Conservation (phyloP, 2,329 filamentous ascomycete species). For the Lachnellula occidentalis region DNA sequence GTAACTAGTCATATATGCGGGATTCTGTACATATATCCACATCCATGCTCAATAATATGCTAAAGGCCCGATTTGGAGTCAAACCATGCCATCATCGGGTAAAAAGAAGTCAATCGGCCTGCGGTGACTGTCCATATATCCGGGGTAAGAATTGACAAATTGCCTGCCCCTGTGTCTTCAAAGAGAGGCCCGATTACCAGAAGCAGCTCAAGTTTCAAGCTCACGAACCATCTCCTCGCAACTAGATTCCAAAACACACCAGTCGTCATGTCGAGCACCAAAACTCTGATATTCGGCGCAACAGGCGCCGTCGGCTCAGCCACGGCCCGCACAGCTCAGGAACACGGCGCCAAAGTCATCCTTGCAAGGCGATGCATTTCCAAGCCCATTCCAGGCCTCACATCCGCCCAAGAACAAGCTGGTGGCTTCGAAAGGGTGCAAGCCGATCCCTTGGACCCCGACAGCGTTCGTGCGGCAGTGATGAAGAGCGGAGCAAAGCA, state of each 20-base stretch:
- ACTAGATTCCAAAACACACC: background rate
- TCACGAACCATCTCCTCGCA: background rate
- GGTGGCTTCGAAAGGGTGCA: constrained; percentile 35
- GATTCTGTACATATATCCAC: too few relatives aligned
- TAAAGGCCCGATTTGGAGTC: too few relatives aligned
- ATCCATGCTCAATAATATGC: too few relatives aligned
- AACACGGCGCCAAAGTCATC: constrained; percentile 38
- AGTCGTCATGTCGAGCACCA: background rate
- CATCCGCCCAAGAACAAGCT: constrained; percentile 8
- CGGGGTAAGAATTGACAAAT: too few relatives aligned
- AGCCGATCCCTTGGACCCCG: constrained; percentile 41
- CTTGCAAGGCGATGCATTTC: constrained; percentile 43
- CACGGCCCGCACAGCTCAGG: constrained; percentile 35
- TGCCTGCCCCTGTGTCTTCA: too few relatives aligned
- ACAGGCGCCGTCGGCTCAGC: constrained; percentile 41
- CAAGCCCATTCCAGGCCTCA: constrained; percentile 35
- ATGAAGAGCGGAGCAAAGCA: constrained; percentile 36
- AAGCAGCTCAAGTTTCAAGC: background rate
- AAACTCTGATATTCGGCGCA: constrained; percentile 43
- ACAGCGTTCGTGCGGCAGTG: constrained; percentile 37
- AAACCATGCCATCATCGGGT: too few relatives aligned
- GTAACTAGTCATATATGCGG: too few relatives aligned
- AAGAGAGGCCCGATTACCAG: background rate
- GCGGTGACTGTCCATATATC: too few relatives aligned
- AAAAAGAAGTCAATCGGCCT: too few relatives aligned